Base-by-base conservation (phyloP, 2,329 filamentous ascomycete species). In the Cyanodermella asteris region DNA sequence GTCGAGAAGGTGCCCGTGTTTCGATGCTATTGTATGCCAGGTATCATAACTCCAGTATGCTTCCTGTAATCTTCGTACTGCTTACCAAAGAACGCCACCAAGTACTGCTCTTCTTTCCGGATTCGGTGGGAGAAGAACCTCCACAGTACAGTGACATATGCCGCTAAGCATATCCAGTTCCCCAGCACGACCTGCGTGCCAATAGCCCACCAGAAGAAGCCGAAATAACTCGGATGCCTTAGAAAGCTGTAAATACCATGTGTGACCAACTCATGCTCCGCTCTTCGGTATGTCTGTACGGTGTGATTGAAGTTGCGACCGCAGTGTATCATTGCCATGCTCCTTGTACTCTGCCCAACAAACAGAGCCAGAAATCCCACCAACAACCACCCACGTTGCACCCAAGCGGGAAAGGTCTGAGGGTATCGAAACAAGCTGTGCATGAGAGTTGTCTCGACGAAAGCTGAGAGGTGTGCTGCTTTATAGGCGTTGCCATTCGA, bases 191-290 rank as follows among this genome's bases (percentile, higher is more conserved):
- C 43, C 56, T 97, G 87, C 8, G 82, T 91, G 5, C 87, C 87
- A n/a, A 94, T 42, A 0, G 77, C 80, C 84, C 84, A 97, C 70
- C 81, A 94, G 50, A 91, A 97, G 55, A 93, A 97, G 4, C 84
- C 87, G 53, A 94, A 93, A 50, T 97, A 97, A 30, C 74, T 75
- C 8, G 87, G 87, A 47, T 97, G 87, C 13, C 87, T 59, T 26
- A 90, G 53, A 22, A 62, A 46, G 6, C 55, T 53, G 46, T 94
- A 97, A 17, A 94, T 53, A 1, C 87, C 87, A 15, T 56, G 56
- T 0, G 74, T 91, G 3, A 97, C 76, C n/a, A 97, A 61, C 23
- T 58, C 57, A 46, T 97, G 87, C 2, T 65, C 67, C 4, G 68
- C 61, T 39, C 69, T 73, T 32, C 57, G 65, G 34, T 64, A 49